Evolutionary conservation across 768 basidiomycete genomes (phyloP).

Genomic region (Harrya chromipes): DNA sequence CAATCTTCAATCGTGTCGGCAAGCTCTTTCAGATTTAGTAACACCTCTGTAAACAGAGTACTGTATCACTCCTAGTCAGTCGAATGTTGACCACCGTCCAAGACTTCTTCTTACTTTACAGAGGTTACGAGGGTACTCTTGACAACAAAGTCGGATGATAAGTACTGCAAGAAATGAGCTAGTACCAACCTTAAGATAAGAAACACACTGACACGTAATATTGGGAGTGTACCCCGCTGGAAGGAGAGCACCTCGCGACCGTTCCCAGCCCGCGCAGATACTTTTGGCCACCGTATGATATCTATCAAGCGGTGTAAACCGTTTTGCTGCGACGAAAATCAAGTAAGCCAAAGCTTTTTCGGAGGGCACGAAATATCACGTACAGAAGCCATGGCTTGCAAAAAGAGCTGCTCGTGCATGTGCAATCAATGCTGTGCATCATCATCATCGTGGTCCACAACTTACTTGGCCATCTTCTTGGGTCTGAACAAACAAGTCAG

Average conservation of each 20-base stretch:
- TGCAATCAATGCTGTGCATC: conserved; percentile 2
- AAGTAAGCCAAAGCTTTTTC: background rate
- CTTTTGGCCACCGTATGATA: conserved; percentile 43
- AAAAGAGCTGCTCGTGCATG: conserved; percentile 34
- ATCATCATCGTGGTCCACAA: conserved; percentile 1
- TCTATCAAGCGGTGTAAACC: conserved; percentile 49
- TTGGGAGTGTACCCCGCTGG: conserved; percentile 51
- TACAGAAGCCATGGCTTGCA: conserved; percentile 38
- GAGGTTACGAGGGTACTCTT: conserved; percentile 51
- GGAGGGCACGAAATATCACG: background rate
- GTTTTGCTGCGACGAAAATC: conserved; percentile 37
- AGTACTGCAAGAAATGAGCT: conserved; percentile 39
- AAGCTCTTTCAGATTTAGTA: conserved; percentile 45
- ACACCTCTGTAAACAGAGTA: conserved; percentile 42
- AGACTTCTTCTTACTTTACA: conserved; percentile 43
- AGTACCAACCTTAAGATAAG: too few relatives aligned
- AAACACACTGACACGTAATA: conserved; percentile 43
- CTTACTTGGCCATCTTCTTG: conserved; percentile 52
- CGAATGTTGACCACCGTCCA: background rate
- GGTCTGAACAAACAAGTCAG: conserved; percentile 29
- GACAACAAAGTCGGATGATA: conserved; percentile 56
- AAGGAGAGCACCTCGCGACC: conserved; percentile 46
- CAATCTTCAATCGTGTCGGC: conserved; percentile 38
- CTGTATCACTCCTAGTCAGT: conserved; percentile 27
- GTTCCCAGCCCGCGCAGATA: conserved; percentile 40